Evolutionary conservation across 495 filamentous ascomycete genomes (phyloP).

Genomic region (Hypoxylon subgilvum): DNA sequence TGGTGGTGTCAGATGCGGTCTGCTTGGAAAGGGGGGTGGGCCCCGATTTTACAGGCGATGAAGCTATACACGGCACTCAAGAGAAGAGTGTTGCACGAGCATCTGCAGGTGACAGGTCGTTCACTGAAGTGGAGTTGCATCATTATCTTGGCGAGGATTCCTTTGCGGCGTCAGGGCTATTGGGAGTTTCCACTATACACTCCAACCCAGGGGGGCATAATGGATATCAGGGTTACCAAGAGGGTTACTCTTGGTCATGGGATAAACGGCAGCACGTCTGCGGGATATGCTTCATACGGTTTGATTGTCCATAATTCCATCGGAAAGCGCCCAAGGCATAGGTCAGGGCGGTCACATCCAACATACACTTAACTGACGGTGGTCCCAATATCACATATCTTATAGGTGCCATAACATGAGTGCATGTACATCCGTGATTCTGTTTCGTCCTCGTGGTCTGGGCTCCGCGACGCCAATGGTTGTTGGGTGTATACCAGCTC

Average conservation of each 20-base stretch:
- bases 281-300: slow-evolving; percentile 5
- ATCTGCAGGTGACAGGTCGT: slow-evolving; percentile 21
- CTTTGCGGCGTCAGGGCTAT: slow-evolving; percentile 25
- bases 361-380: background rate
- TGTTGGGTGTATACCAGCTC: background rate
- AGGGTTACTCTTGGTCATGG: slow-evolving; percentile 10
- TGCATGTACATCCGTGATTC: slow-evolving; percentile 13
- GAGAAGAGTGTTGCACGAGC: slow-evolving; percentile 5
- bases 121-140: slow-evolving; percentile 23
- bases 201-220: slow-evolving; percentile 11
- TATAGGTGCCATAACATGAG: slow-evolving; percentile 16
- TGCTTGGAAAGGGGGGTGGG: slow-evolving; percentile 9
- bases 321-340: slow-evolving; percentile 11
- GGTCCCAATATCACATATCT: slow-evolving; percentile 20
- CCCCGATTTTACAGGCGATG: slow-evolving; percentile 9
- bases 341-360: slow-evolving; percentile 9
- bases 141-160: slow-evolving; percentile 25
- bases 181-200: slow-evolving; percentile 21
- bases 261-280: slow-evolving; percentile 15
- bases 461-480: slow-evolving; percentile 5
- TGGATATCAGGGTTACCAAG: slow-evolving; percentile 4
- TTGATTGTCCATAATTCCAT: slow-evolving; percentile 10
- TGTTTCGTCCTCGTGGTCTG: slow-evolving; percentile 14
- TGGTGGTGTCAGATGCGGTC: slow-evolving; percentile 11
- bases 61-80: slow-evolving; percentile 6